Evolutionary conservation across 805 yeast species (phyloP), one percentile per base, ranked within the genome.

Genomic region (Diddensiella santjacobensis): DNA sequence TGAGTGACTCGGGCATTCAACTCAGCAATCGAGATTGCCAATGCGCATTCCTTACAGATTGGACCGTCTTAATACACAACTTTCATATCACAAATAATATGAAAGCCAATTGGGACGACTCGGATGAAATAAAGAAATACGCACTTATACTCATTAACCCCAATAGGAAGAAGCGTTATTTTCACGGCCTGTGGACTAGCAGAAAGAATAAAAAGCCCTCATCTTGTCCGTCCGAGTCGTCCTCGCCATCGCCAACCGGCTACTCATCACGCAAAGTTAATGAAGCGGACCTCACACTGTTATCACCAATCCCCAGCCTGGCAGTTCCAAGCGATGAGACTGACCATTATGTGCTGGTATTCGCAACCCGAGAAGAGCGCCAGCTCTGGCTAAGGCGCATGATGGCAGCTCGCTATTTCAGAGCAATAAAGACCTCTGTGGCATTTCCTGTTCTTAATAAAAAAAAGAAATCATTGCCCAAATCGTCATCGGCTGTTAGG

Each of bases 41-140:
- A 17, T 44, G 22, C 48, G 3, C 44, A 15, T 35, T 35, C 20
- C 38, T 10, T 8, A 17, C 24, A 4, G 19, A 44, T 23, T 45
- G 48, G 48, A 40, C 19, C 22, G 26, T 45, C 18, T 40, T 45
- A 5, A 39, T 41, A 4, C 48, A 45, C 22, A 29, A 46, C 20
- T 41, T 45, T 6, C 29, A 33, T 8, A 17, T 35, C 15, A 35
- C 15, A n/a, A 17, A 35, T 17, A 17, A 35, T 35, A n/a, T 13
- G 20, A 35, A 13, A 15, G 38, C 38, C 20, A 17, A n/a, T 8
- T 17, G 20, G 15, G 20, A 35, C 20, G 20, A 35, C 38, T n/a
- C 35, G 4, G 24, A 41, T 11, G 31, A 40, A 22, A 3, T 23
- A 19, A 45, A 23, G 26, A 45, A 39, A 20, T 45, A 45, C 19